These are phyloP conservation scores for Oryza meyeriana DNA, from an alignment of 176 grass and related monocot genomes.

Conservation along the genomic window DNA sequence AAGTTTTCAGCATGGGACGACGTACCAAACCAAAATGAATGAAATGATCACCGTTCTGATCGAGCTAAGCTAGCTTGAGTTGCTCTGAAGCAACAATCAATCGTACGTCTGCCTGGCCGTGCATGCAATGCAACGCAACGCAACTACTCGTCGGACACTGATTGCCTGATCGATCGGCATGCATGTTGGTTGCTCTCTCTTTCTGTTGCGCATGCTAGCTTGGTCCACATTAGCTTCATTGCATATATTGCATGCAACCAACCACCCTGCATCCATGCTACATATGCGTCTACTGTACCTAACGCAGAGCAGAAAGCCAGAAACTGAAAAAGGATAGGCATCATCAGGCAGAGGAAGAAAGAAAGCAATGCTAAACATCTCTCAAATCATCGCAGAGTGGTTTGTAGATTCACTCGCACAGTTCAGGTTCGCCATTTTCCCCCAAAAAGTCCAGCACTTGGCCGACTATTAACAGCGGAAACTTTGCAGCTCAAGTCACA, in stretches of 20 bases:
- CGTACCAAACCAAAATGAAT: too few relatives aligned
- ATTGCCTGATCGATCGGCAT: neutral
- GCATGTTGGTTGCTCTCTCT: neutral
- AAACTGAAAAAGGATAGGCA: neutral
- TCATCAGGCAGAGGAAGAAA: neutral
- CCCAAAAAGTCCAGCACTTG: neutral
- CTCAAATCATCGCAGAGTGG: neutral
- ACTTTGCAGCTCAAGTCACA: neutral
- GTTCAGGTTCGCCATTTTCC: too few relatives aligned
- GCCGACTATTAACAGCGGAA: too few relatives aligned
- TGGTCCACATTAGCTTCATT: neutral
- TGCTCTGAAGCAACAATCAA: slow-evolving; percentile 16
- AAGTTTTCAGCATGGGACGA: neutral
- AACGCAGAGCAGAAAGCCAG: neutral
- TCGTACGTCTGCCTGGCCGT: neutral
- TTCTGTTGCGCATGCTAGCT: neutral
- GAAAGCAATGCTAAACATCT: neutral
- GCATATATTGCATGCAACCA: neutral
- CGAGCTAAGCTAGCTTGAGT: neutral
- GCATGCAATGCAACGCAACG: too few relatives aligned
- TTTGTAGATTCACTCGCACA: neutral
- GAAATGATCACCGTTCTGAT: neutral
- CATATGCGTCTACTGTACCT: neutral
- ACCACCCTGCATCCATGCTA: neutral
- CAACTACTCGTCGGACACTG: neutral